These are phyloP conservation scores for Camelina sativa DNA, from an alignment of 345 rosid species.

Conservation along the genomic window DNA sequence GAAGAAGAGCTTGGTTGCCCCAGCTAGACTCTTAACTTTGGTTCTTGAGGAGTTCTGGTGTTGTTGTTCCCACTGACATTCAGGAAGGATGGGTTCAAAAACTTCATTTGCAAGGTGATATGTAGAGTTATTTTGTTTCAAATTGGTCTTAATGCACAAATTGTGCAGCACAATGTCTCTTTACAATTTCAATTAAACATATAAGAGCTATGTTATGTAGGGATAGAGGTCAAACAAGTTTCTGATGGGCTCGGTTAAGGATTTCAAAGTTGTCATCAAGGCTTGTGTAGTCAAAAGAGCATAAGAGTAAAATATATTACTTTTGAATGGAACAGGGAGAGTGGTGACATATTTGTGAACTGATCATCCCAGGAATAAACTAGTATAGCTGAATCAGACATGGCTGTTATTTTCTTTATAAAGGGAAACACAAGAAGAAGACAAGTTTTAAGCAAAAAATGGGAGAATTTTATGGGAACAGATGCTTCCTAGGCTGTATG, in stretches of 20 bases:
- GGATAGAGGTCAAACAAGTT: too few relatives aligned
- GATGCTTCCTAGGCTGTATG: slow-evolving; percentile 22
- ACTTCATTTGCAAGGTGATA: slow-evolving; percentile 37
- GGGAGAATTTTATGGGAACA: not conserved
- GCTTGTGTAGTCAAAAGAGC: not conserved
- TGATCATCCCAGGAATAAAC: slow-evolving; percentile 1
- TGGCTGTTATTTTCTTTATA: slow-evolving; percentile 29
- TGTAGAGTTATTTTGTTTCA: too few relatives aligned
- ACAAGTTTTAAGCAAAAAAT: not conserved
- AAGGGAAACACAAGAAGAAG: slow-evolving; percentile 32
- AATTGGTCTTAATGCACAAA: too few relatives aligned
- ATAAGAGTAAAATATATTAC: not conserved
- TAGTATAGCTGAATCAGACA: slow-evolving; percentile 20
- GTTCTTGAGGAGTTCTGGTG: not conserved
- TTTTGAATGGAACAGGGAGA: not conserved
- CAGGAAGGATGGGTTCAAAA: slow-evolving; percentile 57
- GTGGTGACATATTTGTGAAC: not conserved
- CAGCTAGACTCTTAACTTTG: not conserved
- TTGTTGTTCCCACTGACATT: slow-evolving; percentile 51
- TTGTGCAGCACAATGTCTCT: too few relatives aligned
- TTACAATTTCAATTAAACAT: not conserved
- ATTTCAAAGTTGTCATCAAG: not conserved
- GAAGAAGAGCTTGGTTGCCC: too few relatives aligned
- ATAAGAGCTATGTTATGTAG: not conserved
- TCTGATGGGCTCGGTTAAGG: not conserved